A percentile compares a stretch with the other conserved stretches of the same genome.
These are phyloP conservation scores for Aspergillus luchuensis DNA, from an alignment of 2,329 filamentous ascomycete species.

Conservation along the genomic window DNA sequence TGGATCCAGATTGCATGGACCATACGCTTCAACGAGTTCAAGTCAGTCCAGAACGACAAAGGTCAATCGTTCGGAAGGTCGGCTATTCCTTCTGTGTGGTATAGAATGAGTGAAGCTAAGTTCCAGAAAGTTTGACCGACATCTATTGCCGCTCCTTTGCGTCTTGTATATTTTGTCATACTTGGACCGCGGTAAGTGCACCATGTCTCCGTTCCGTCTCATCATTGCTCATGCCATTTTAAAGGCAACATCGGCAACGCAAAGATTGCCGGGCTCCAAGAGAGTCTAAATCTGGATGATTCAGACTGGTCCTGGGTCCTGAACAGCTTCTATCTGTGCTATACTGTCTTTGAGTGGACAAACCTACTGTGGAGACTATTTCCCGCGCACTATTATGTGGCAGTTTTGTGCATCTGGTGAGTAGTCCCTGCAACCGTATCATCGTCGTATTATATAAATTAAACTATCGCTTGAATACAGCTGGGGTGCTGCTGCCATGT, in stretches of 20 bases:
- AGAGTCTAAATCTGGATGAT: conserved; percentile 22
- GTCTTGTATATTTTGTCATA: conserved; percentile 29
- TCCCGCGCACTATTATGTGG: conserved; percentile 27
- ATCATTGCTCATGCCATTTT: too few relatives aligned
- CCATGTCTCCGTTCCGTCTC: not conserved
- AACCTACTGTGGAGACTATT: conserved; percentile 30
- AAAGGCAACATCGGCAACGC: conserved; percentile 29
- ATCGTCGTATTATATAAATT: not conserved
- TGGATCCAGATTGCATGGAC: not conserved
- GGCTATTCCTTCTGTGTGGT: not conserved
- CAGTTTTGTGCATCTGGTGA: conserved; percentile 26
- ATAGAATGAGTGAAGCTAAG: not conserved
- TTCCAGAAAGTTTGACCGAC: conserved; percentile 22
- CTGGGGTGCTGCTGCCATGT: conserved; percentile 31
- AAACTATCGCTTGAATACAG: conserved; percentile 9
- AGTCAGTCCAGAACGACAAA: not conserved
- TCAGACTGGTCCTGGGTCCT: conserved; percentile 29
- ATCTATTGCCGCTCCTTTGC: conserved; percentile 27
- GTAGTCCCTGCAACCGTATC: not conserved
- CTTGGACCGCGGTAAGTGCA: conserved; percentile 23
- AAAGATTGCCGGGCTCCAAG: conserved; percentile 27
- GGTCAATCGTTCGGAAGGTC: not conserved
- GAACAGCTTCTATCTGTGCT: conserved; percentile 30
- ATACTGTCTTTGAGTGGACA: conserved; percentile 30
- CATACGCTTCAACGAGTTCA: not conserved